These are phyloP conservation scores for Pichia occidentalis DNA, from an alignment of 805 yeast species.

Conservation along the genomic window DNA sequence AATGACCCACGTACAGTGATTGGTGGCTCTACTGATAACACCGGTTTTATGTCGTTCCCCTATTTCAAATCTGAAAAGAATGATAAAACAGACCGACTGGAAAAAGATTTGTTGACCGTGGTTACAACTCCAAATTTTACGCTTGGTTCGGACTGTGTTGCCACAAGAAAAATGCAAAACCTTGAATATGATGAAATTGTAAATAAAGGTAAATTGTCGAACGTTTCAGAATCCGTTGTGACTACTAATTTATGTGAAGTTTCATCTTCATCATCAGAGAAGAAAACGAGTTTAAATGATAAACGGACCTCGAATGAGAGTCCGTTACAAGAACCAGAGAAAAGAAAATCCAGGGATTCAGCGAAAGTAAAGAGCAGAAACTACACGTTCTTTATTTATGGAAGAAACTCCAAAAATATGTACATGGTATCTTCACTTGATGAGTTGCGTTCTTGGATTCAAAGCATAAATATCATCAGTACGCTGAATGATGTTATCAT, in stretches of 20 bases:
- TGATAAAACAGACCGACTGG: background rate
- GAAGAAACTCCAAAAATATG: constrained; percentile 33
- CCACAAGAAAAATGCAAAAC: constrained; percentile 24
- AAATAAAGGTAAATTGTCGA: constrained; percentile 12
- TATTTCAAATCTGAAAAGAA: constrained; percentile 8
- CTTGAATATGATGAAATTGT: constrained; percentile 21
- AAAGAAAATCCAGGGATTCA: background rate
- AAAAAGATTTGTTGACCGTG: constrained; percentile 16
- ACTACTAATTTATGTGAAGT: too few relatives aligned
- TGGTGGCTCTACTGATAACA: background rate
- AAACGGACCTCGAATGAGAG: too few relatives aligned
- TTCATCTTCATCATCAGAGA: background rate
- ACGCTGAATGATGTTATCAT: constrained; percentile 35
- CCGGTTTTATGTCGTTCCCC: constrained; percentile 4
- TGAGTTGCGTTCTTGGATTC: constrained; percentile 56
- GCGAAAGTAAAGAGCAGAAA: constrained; percentile 3
- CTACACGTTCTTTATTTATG: constrained; percentile 35
- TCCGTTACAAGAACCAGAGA: too few relatives aligned
- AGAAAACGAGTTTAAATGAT: background rate
- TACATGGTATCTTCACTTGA: constrained; percentile 37
- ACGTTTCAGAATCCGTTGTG: too few relatives aligned
- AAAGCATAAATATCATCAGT: constrained; percentile 43
- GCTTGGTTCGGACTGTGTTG: constrained; percentile 25
- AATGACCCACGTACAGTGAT: too few relatives aligned
- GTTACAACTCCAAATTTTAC: constrained; percentile 25